Base-by-base conservation (phyloP, 768 basidiomycete species). In the Agrocybe pediades region DNA sequence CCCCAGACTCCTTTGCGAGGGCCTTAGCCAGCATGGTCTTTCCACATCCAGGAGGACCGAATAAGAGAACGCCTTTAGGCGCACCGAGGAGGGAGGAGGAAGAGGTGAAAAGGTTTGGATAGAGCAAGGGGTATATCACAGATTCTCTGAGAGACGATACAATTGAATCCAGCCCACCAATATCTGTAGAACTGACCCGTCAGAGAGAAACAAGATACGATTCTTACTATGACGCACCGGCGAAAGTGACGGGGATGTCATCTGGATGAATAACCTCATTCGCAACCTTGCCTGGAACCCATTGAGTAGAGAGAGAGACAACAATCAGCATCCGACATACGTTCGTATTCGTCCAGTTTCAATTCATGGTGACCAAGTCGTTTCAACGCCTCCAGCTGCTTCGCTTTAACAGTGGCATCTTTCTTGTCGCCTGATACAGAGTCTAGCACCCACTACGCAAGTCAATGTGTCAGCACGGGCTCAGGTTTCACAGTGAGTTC, bases 1-100 rank as follows among this genome's bases (percentile, higher is more conserved):
- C 97, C 16, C 93, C 92, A 2, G 90, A 93, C 75, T 99, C 95
- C 68, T 96, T 97, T 11, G 97, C 97, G 7, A 99, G 81, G 1
- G 96, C 96, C 68, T 96, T 96, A 1, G 97, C 97, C n/a, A 99
- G 81, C 94, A 99, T 95, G 1, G 97, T 98, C 76, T 99, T 99
- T 21, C 97, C 97, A 60, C 97, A 99, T 6, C 97, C 96, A 1
- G 97, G 97, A 39, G 95, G 97, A 0, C 97, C 97, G 62, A 92
- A 96, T 17, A 99, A 82, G 16, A 98, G 80, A 8, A 98, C 96
- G 11, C 97, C 97, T 68, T 98, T 98, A 0, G 97, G 97, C 4
- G 97, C 92, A 5, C 85, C 83, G 55, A 97, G 83, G 19, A 98
- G 82, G 13, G 87, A 80, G 0, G 94, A 91, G 0, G 90, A 83